Evolutionary conservation across 371 early-diverging fungal genomes (phyloP), one percentile per base, ranked within the genome.

Genomic region (Mortierella sp.): DNA sequence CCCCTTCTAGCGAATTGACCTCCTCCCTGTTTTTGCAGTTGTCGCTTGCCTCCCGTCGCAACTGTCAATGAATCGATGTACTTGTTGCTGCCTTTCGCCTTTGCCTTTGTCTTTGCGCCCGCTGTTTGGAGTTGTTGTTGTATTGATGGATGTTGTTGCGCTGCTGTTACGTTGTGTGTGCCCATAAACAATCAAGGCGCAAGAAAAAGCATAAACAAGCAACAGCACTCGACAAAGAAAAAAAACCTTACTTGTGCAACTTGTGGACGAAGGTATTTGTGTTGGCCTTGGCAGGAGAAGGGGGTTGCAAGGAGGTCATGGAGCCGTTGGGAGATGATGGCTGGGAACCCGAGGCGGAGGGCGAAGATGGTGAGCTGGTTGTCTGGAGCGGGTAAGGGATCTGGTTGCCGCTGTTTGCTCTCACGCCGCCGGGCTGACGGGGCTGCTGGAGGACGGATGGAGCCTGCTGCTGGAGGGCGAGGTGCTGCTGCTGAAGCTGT

Each of bases 201-300:
- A 35, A 68, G 35, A 29, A 21, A 38, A 21, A 35, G 4, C 41
- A 68, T 21, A 41, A 68, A 68, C 11, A 68, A 21, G 24, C 16
- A 68, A 3, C 1, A 68, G 7, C 16, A 29, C 14, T 16, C 35
- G 6, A 21, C 8, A 5, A 8, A 38, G 38, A 38, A 24, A 21
- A 10, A 35, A 63, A 68, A 4, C 24, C 80, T 76, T 90, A 90
- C 90, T 91, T 90, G 83, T 92, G 91, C 65, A 94, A 89, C 80
- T 94, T 94, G 83, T 91, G 92, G 48, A 93, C 93, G 90, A 94
- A 94, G 48, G 93, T 92, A 78, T 91, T 92, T 70, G 83, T 89
- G 70, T 88, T 89, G 79, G 87, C 89, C 83, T 88, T 91, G 79
- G 86, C 92, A 74, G 85, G 89, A 73, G 87, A 82, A 72, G 76